Base-by-base conservation (phyloP, 2,329 filamentous ascomycete genomes). In the Colletotrichum destructivum region DNA sequence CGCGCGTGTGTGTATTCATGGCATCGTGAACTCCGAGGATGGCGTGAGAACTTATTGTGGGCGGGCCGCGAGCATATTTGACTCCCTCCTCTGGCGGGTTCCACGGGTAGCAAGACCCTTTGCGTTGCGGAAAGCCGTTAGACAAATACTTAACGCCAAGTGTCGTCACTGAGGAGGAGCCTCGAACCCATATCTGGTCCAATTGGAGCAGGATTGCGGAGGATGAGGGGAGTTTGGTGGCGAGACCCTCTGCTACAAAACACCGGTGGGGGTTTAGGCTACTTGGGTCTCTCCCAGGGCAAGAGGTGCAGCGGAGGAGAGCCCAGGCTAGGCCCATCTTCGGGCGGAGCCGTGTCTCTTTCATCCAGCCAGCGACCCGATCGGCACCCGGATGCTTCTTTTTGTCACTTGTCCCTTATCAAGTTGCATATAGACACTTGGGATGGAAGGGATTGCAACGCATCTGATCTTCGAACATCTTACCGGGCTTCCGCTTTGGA, bases 151-250 rank as follows among this genome's bases (percentile, higher is more conserved):
- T 12, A 46, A 62, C 64, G 64, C 64, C 51, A 55, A 63, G 52
- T 71, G 52, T 64, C 65, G 65, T 71, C 69, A 63, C 65, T 47
- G 42, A 59, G 44, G n/a, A 49, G 31, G 46, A 35, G 26, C 40
- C 35, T 46, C 54, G 49, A 61, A 51, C 23, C 49, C n/a, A 42
- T 47, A 47, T 40, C 40, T 18, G 23, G 16, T 44, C 44, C 13
- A 57, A 51, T 62, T 44, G 52, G 13, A 51, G 64, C n/a, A 44
- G 57, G 57, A 63, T 18, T 21, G 57, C 23, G 26, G 62, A 55
- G 47, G 55, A 68, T 21, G 52, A 55, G 21, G 52, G 15, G 42
- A 52, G 49, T n/a, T 31, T n/a, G 64, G 57, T 63, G 57, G 64
- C 57, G 18, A 68, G 31, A 31, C 42, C 5, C 52, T 56, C 8